These are phyloP conservation scores for Pascua sp. DNA, from an alignment of 1,284 basidiomycete genomes.

Conservation along the genomic window DNA sequence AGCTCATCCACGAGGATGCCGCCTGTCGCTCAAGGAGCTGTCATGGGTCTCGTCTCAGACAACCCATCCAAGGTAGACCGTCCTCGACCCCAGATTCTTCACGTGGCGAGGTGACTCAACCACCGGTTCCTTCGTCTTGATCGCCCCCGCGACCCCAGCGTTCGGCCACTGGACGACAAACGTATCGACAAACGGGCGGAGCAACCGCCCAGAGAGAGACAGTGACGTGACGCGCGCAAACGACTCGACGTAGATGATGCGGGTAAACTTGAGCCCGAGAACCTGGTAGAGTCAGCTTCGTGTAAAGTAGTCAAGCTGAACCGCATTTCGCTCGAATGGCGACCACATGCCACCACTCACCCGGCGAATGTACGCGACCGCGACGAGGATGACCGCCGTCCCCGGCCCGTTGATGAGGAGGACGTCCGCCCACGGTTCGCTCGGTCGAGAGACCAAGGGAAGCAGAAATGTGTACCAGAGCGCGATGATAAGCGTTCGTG, in stretches of 20 bases:
- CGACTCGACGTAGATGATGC: slow-evolving; percentile 86
- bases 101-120: no score
- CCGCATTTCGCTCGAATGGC: no score
- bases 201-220: slow-evolving; percentile 78
- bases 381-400: slow-evolving; percentile 78
- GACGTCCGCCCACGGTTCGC: slow-evolving; percentile 63
- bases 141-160: slow-evolving; percentile 45
- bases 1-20: no score
- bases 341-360: no score
- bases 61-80: no score
- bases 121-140: no score
- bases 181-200: slow-evolving; percentile 76
- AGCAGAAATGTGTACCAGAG: slow-evolving; percentile 59
- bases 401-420: slow-evolving; percentile 93
- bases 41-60: no score
- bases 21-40: no score
- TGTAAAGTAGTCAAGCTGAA: no score
- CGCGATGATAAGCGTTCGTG: slow-evolving; percentile 60
- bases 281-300: slow-evolving; percentile 57
- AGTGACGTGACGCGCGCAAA: slow-evolving; percentile 82
- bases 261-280: slow-evolving; percentile 67
- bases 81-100: no score
- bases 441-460: slow-evolving; percentile 48
- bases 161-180: slow-evolving; percentile 85
- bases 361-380: slow-evolving; percentile 68